Evolutionary conservation across 345 rosid genomes (phyloP), one percentile per base, ranked within the genome.

Genomic region (Linum tenue): DNA sequence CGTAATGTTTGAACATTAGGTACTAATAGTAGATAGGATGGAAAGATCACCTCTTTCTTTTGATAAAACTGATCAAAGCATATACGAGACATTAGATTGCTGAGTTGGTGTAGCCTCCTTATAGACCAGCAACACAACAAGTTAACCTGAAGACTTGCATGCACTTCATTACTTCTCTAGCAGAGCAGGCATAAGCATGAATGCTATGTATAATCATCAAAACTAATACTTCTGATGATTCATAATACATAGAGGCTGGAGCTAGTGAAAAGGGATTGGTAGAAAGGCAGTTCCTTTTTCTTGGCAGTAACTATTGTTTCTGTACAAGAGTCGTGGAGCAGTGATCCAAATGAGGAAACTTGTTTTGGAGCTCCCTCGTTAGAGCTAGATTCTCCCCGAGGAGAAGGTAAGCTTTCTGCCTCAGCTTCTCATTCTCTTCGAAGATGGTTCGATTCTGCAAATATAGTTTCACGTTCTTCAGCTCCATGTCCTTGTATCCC

Each of bases 331-430:
- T 9, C 53, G 11, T 15, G 3, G 53, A 48, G 53, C 9, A 48
- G 53, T 9, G 11, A 48, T 48, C 53, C 11, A 48, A 48, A 0
- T 36, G 12, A 41, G 69, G 42, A 59, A 80, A 62, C 71, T 77
- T 77, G 44, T 65, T 72, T 42, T 82, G 89, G 48, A 89, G 82
- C 73, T 75, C 76, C 72, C 76, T 64, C 12, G 83, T 64, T 66
- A 92, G 76, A 56, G 68, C 75, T 75, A 80, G 78, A 67, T 92
- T 92, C 83, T 92, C 98, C 64, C 81, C 83, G 43, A 69, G 78
- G 37, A 90, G 98, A 67, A 87, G 79, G 61, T 77, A 64, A 51
- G 89, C 95, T 78, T 74, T 82, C 71, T 77, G 77, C 68, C 72
- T 81, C 59, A 92, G 81, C 80, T 72, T 81, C 79, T 92, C 85